A percentile compares a stretch with the other conserved stretches of the same genome.
These are phyloP conservation scores for Vitis riparia DNA, from an alignment of 164 flowering plant genomes.

Conservation along the genomic window DNA sequence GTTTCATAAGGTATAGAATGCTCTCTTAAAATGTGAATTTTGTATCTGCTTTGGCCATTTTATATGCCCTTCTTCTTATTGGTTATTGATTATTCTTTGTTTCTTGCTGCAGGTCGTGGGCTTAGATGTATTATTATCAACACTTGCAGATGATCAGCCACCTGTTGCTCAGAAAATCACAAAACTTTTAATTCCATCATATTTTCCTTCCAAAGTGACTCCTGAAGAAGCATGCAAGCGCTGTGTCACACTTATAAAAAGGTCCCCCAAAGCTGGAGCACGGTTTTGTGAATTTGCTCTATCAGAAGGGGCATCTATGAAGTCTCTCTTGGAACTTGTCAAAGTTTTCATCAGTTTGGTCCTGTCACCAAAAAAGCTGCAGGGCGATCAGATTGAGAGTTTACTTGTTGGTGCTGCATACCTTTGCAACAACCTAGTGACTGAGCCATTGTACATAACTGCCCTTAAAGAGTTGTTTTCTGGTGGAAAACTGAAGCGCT, in stretches of 20 bases:
- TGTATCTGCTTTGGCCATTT: slow-evolving; percentile 2
- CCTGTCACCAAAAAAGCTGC: slow-evolving; percentile 44
- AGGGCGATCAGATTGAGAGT: slow-evolving; percentile 56
- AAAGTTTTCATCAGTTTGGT: slow-evolving; percentile 37
- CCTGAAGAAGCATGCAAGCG: slow-evolving; percentile 79
- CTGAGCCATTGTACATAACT: slow-evolving; percentile 37
- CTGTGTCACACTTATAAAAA: slow-evolving; percentile 72
- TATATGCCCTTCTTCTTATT: neutral
- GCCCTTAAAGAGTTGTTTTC: slow-evolving; percentile 58
- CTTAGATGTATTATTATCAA: slow-evolving; percentile 55
- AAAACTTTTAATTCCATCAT: slow-evolving; percentile 81
- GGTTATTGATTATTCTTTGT: slow-evolving; percentile 4
- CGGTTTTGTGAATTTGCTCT: slow-evolving; percentile 78
- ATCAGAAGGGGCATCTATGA: slow-evolving; percentile 70
- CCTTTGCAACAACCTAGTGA: slow-evolving; percentile 53
- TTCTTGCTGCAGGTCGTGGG: slow-evolving; percentile 62
- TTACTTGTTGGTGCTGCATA: slow-evolving; percentile 52
- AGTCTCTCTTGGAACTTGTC: slow-evolving; percentile 62
- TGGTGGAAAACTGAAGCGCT: slow-evolving; percentile 51
- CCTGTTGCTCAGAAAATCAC: slow-evolving; percentile 76
- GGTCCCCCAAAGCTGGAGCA: slow-evolving; percentile 86
- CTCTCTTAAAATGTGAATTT: neutral
- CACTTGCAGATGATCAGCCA: slow-evolving; percentile 77
- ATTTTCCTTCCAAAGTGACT: slow-evolving; percentile 69
- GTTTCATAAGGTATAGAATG: slow-evolving; percentile 72